Evolutionary conservation across 441 rosid species (phyloP).

Genomic region (Melastoma candidum): DNA sequence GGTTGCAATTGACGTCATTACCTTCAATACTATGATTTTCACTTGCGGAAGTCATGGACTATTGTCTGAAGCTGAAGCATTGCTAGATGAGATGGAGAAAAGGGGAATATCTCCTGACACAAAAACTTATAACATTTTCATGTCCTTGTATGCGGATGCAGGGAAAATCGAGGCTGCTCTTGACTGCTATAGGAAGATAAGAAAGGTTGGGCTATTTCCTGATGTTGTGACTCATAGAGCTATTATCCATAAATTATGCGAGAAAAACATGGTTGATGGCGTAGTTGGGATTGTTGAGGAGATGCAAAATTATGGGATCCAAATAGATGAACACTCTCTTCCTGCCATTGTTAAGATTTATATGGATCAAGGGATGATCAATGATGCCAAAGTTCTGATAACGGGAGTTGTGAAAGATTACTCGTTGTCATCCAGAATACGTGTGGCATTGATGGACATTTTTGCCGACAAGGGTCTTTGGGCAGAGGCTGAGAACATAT

Average conservation of each 20-base stretch:
- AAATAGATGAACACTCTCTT: slow-evolving; percentile 63
- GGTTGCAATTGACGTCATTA: slow-evolving; percentile 56
- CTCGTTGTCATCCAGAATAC: slow-evolving; percentile 44
- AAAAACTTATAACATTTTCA: slow-evolving; percentile 62
- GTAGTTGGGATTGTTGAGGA: slow-evolving; percentile 52
- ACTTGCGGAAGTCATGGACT: slow-evolving; percentile 78
- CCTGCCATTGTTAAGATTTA: slow-evolving; percentile 66
- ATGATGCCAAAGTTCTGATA: slow-evolving; percentile 36
- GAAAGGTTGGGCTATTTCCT: slow-evolving; percentile 64
- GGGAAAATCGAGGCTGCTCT: slow-evolving; percentile 64
- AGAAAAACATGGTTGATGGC: slow-evolving; percentile 59
- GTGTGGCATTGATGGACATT: slow-evolving; percentile 60
- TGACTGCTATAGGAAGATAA: slow-evolving; percentile 48
- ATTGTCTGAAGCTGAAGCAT: slow-evolving; percentile 61
- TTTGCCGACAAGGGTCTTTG: slow-evolving; percentile 75
- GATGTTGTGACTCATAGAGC: slow-evolving; percentile 63
- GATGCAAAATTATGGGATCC: slow-evolving; percentile 36
- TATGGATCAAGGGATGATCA: slow-evolving; percentile 37
- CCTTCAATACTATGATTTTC: slow-evolving; percentile 84
- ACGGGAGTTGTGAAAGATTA: slow-evolving; percentile 35
- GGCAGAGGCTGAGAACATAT: slow-evolving; percentile 71
- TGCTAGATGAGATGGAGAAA: slow-evolving; percentile 69
- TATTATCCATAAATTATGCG: slow-evolving; percentile 59
- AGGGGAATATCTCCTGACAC: slow-evolving; percentile 64
- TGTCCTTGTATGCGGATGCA: slow-evolving; percentile 59